Conservation (phyloP, 257 asterid genomes). For the Scutellaria galericulata region DNA sequence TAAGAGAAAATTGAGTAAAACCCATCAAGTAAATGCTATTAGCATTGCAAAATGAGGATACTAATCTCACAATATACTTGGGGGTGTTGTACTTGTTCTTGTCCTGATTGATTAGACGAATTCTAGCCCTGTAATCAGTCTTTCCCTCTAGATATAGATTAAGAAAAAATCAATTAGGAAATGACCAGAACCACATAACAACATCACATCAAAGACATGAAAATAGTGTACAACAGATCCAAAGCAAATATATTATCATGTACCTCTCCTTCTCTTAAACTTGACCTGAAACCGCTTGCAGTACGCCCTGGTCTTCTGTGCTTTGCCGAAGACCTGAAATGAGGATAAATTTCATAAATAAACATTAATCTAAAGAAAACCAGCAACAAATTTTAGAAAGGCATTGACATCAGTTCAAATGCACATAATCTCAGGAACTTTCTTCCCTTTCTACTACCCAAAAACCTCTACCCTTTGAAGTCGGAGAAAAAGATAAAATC, state of each 20-base stretch:
- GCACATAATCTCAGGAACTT: background rate
- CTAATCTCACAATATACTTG: constrained; percentile 72
- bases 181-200: background rate
- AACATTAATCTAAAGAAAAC: background rate
- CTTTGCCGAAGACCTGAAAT: constrained; percentile 67
- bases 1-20: too few species aligned
- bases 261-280: constrained; percentile 86
- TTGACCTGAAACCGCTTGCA: constrained; percentile 80
- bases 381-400: background rate
- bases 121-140: constrained; percentile 82
- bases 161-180: background rate
- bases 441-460: background rate
- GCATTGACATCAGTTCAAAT: too few species aligned
- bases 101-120: constrained; percentile 72
- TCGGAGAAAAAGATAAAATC: too few species aligned
- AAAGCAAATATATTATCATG: too few species aligned
- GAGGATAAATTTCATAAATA: background rate
- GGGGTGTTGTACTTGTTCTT: constrained; percentile 80
- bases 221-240: background rate
- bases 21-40: background rate
- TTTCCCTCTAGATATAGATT: constrained; percentile 55
- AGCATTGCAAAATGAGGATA: constrained; percentile 50
- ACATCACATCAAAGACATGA: background rate
- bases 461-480: too few species aligned
- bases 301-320: constrained; percentile 71